A percentile compares a stretch with the other conserved stretches of the same genome.
phyloP scores from a whole-genome alignment of 2,329 filamentous ascomycete genomes.

The Pseudogymnoascus sp. region DNA sequence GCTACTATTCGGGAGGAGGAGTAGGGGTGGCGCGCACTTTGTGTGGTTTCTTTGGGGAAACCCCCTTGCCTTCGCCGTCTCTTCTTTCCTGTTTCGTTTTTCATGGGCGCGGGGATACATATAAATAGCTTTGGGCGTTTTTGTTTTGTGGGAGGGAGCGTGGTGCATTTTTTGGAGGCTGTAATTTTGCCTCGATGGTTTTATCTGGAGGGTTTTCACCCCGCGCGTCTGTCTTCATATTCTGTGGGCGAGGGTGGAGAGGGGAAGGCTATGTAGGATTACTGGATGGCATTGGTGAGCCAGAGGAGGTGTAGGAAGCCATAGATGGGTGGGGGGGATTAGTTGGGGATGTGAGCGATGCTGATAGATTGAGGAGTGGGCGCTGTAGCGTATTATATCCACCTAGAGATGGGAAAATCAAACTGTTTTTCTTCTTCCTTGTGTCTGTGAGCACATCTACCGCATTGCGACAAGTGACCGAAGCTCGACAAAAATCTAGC shows the following conservation, averaged over 20 bases:
- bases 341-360: background rate
- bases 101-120: background rate
- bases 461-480: background rate
- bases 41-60: background rate
- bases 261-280: background rate
- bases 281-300: background rate
- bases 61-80: background rate
- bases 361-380: background rate
- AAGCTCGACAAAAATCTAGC: background rate
- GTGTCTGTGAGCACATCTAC: background rate
- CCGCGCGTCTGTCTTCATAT: background rate
- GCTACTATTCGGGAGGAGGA: constrained; percentile 6
- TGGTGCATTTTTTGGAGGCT: background rate
- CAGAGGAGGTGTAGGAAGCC: background rate
- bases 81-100: background rate
- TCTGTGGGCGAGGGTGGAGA: background rate
- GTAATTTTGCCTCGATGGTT: background rate
- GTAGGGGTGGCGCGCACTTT: background rate
- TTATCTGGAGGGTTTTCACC: background rate
- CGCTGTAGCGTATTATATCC: background rate
- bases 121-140: background rate
- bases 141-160: background rate
- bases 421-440: background rate
- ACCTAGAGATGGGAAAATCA: background rate
- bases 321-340: background rate